Percentiles rank a stretch among this genome's conserved stretches.
Conservation (phyloP, 495 filamentous ascomycete genomes). For the Hypomontagnella submonticulosa region DNA sequence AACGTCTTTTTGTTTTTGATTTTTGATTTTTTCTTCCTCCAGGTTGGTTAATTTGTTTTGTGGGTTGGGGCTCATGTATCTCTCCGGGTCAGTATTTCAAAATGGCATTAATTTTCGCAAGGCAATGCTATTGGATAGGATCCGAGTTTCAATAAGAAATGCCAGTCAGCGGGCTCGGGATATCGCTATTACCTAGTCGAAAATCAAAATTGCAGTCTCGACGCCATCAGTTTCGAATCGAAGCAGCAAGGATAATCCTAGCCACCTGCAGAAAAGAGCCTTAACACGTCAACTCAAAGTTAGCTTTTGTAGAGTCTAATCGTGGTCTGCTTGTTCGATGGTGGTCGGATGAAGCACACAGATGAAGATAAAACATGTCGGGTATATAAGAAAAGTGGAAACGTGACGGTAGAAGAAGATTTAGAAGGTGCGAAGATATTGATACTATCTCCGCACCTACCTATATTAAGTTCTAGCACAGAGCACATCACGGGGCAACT, state of each 20-base stretch:
- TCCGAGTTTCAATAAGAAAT: conserved; percentile 13
- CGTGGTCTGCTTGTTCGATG: conserved; percentile 7
- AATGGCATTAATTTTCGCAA: conserved; percentile 1
- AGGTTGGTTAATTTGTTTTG: conserved; percentile 27
- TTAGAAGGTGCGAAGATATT: too few relatives aligned
- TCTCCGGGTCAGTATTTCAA: neutral
- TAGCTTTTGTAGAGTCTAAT: conserved; percentile 3
- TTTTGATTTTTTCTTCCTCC: too few relatives aligned
- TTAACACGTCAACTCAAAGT: too few relatives aligned
- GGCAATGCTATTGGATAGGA: conserved; percentile 7
- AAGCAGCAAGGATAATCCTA: conserved; percentile 23
- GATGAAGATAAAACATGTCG: conserved; percentile 19
- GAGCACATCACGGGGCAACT: neutral
- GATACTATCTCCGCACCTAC: too few relatives aligned
- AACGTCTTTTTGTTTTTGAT: too few relatives aligned
- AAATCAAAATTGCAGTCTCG: conserved; percentile 16
- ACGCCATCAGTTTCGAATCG: conserved; percentile 24
- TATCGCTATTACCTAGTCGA: conserved; percentile 2
- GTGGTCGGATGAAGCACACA: conserved; percentile 3
- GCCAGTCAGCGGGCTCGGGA: too few relatives aligned
- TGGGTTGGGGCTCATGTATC: conserved; percentile 21
- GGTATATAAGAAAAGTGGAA: too few relatives aligned
- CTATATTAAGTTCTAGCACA: neutral
- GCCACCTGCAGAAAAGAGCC: conserved; percentile 8
- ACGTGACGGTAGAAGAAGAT: too few relatives aligned